Conservation (phyloP, 805 yeast genomes). For the Kazachstania kunashirensis region DNA sequence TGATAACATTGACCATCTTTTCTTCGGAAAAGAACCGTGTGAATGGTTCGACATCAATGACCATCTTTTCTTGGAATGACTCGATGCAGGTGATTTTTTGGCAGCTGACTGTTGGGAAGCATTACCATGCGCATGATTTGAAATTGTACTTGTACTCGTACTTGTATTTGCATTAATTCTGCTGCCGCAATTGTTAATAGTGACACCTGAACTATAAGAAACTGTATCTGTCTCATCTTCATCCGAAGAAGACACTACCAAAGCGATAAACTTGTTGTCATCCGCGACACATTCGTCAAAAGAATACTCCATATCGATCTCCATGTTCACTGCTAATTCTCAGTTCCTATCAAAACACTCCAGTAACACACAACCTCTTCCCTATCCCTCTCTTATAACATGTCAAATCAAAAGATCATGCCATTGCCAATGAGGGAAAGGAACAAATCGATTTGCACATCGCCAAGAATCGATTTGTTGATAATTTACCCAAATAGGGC, state of each 20-base stretch:
- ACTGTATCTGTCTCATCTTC: conserved; percentile 4
- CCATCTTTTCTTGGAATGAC: conserved; percentile 17
- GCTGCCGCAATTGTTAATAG: conserved; percentile 5
- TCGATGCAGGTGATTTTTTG: background rate
- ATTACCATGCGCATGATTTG: too few species aligned
- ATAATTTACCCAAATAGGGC: too few species aligned
- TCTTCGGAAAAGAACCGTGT: conserved; percentile 16
- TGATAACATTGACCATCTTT: conserved; percentile 27
- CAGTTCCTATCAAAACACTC: too few species aligned
- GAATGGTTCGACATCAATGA: conserved; percentile 25
- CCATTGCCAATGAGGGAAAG: too few species aligned
- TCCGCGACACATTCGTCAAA: conserved; percentile 17
- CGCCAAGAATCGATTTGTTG: too few species aligned
- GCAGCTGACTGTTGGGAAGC: background rate
- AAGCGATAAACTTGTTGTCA: conserved; percentile 23
- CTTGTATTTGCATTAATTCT: background rate
- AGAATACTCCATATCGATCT: conserved; percentile 17
- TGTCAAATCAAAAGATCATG: too few species aligned
- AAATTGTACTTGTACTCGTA: too few species aligned
- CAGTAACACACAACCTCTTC: too few species aligned
- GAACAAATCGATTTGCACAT: too few species aligned
- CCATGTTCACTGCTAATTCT: background rate
- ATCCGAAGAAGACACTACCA: conserved; percentile 27
- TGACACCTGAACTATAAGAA: conserved; percentile 1
- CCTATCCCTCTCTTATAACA: too few species aligned